Evolutionary conservation across 73 alveolate genomes (phyloP), one percentile per base, ranked within the genome.

Genomic region (Uronychia binucleata): DNA sequence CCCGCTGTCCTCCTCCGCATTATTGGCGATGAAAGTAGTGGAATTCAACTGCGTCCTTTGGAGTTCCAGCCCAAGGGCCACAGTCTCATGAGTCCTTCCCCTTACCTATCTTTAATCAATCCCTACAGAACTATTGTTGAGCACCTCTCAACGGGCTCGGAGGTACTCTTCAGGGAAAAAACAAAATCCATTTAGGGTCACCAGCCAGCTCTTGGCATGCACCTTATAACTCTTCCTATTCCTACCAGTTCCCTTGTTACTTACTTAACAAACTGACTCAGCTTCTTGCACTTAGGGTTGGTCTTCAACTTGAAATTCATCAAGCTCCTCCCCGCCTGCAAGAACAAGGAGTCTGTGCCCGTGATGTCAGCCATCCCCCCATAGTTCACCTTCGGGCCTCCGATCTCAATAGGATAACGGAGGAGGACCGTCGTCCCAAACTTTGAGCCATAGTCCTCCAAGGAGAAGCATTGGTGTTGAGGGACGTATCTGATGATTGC

Each of bases 401-500:
- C 67, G 19, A 46, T 46, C 67, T 46, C 67, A 46, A 46, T 46
- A 11, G 67, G 67, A 46, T 46, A 46, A 5, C 67, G 5, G 67
- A 46, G 67, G 67, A 46, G 67, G 19, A 46, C 67, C 5, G 67
- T 46, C n/a, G 67, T 46, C 67, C 67, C 67, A 46, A 46, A 46
- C 67, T 46, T 46, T 46, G 67, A 46, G 5, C 67, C 67, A 46
- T 46, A 46, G 67, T 46, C 67, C 19, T 46, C 67, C 5, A 46
- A 19, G 67, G 19, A 46, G 67, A 46, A 46, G 19, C 67, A 11
- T 19, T 46, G 19, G 5, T 46, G 67, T 5, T 19, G 5, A 11
- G 67, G 19, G n/a, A 46, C 67, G 19, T 46, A 46, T 46, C 67
- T 74, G 81, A 87, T 34, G 27, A 32, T 59, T 74, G 83, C 82